phyloP scores from a whole-genome alignment of 108 stramenopile genomes.

The Nitzschia inconspicua region DNA sequence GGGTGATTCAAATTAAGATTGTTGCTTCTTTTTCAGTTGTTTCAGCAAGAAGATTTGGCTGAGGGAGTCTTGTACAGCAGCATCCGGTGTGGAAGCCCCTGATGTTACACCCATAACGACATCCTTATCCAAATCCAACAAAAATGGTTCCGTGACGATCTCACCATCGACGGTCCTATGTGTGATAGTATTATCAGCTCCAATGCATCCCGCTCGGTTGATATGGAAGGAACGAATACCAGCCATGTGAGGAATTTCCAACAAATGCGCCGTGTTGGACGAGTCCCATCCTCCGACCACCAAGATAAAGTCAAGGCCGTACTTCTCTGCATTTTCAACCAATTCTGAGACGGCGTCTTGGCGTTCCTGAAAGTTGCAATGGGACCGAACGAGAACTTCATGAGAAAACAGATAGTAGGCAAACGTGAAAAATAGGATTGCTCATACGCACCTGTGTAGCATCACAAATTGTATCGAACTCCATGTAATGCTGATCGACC shows the following conservation, averaged over 20 bases:
- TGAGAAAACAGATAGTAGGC: too few relatives aligned
- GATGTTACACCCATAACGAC: slow-evolving; percentile 91
- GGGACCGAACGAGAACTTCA: too few relatives aligned
- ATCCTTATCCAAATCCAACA: slow-evolving; percentile 60
- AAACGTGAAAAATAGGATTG: neutral
- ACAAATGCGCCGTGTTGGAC: slow-evolving; percentile 94
- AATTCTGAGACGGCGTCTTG: slow-evolving; percentile 95
- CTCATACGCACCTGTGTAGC: slow-evolving; percentile 85
- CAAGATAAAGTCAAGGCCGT: slow-evolving; percentile 90
- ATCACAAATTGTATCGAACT: slow-evolving; percentile 98
- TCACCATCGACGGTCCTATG: slow-evolving; percentile 81
- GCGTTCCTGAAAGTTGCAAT: slow-evolving; percentile 41
- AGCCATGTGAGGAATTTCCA: slow-evolving; percentile 87
- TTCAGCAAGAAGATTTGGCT: slow-evolving; percentile 86
- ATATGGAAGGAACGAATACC: slow-evolving; percentile 91
- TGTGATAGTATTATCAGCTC: slow-evolving; percentile 86
- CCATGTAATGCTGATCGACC: slow-evolving; percentile 80
- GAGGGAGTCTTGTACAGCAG: slow-evolving; percentile 82
- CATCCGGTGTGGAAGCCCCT: slow-evolving; percentile 95
- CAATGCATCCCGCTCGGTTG: slow-evolving; percentile 86
- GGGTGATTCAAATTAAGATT: too few relatives aligned
- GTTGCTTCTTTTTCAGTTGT: slow-evolving; percentile 28
- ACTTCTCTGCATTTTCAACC: slow-evolving; percentile 60
- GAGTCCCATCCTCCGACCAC: slow-evolving; percentile 97
- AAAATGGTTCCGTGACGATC: slow-evolving; percentile 82